Evolutionary conservation across 2,329 filamentous ascomycete genomes (phyloP).

Genomic region (Tympanopsis confertula): DNA sequence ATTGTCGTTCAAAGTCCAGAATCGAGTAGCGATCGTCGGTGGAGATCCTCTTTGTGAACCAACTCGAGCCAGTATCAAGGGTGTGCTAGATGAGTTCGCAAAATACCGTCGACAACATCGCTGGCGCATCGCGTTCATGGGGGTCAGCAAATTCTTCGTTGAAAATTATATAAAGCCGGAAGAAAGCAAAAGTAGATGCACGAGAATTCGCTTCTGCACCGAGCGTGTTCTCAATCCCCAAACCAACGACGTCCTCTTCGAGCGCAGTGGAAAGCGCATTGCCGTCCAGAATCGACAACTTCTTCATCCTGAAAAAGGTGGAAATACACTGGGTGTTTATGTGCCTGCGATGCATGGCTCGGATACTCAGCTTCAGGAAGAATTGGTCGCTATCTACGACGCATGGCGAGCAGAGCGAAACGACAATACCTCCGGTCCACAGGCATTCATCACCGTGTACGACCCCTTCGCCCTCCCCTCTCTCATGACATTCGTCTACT

Average conservation of each 20-base stretch:
- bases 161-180: conserved; percentile 12
- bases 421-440: conserved; percentile 9
- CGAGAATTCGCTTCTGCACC: conserved; percentile 21
- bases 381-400: conserved; percentile 21
- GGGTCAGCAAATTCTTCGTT: conserved; percentile 18
- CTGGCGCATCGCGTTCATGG: conserved; percentile 21
- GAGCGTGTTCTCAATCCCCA: conserved; percentile 26
- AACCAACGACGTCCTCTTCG: conserved; percentile 22
- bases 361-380: conserved; percentile 14
- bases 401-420: conserved; percentile 22
- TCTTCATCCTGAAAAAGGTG: conserved; percentile 18
- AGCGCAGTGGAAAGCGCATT: conserved; percentile 21
- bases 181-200: conserved; percentile 11
- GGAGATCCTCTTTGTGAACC: conserved; percentile 23
- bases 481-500: conserved; percentile 27
- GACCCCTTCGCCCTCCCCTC: conserved; percentile 22
- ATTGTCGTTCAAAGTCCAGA: conserved; percentile 23
- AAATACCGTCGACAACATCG: conserved; percentile 14
- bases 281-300: conserved; percentile 21
- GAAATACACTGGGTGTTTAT: conserved; percentile 19
- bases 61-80: conserved; percentile 5
- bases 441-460: conserved; percentile 27
- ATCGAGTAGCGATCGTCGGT: conserved; percentile 21
- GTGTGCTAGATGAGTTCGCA: conserved; percentile 20
- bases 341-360: conserved; percentile 14